A percentile compares a stretch with the other conserved stretches of the same genome.
These are phyloP conservation scores for Ascochyta fabae DNA, from an alignment of 2,329 filamentous ascomycete genomes.

Conservation along the genomic window DNA sequence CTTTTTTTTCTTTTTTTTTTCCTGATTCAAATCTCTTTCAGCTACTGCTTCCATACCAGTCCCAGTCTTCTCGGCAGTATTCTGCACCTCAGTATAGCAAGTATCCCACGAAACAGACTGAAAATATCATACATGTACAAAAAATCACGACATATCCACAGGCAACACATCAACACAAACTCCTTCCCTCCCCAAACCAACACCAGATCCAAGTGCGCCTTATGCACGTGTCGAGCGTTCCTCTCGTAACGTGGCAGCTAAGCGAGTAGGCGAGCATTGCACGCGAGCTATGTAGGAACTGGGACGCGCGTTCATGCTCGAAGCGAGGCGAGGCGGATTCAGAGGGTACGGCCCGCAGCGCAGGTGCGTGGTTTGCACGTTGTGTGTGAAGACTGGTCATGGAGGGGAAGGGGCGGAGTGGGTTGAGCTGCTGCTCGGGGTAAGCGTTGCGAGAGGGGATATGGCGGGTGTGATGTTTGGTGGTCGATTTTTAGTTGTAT, in stretches of 20 bases:
- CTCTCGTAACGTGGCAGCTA: neutral
- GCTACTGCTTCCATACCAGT: too few relatives aligned
- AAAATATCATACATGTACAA: too few relatives aligned
- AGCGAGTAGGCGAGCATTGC: neutral
- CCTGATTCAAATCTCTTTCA: too few relatives aligned
- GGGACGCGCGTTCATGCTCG: slow-evolving; percentile 4
- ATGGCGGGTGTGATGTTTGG: neutral
- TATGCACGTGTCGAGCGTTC: too few relatives aligned
- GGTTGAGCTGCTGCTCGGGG: neutral
- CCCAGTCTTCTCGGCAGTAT: too few relatives aligned
- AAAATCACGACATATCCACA: too few relatives aligned
- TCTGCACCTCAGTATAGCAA: too few relatives aligned
- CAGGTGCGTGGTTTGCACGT: neutral
- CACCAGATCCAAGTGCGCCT: too few relatives aligned
- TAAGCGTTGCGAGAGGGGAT: neutral
- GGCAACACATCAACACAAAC: too few relatives aligned
- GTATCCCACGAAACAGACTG: too few relatives aligned
- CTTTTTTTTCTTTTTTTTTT: too few relatives aligned
- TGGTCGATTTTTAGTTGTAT: neutral
- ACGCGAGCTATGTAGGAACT: neutral
- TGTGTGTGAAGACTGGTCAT: neutral
- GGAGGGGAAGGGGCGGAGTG: neutral
- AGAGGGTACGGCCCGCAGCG: neutral
- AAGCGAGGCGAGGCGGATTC: neutral
- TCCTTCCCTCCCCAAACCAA: too few relatives aligned